These are phyloP conservation scores for Mycena polygramma DNA, from an alignment of 768 basidiomycete species.

Conservation along the genomic window DNA sequence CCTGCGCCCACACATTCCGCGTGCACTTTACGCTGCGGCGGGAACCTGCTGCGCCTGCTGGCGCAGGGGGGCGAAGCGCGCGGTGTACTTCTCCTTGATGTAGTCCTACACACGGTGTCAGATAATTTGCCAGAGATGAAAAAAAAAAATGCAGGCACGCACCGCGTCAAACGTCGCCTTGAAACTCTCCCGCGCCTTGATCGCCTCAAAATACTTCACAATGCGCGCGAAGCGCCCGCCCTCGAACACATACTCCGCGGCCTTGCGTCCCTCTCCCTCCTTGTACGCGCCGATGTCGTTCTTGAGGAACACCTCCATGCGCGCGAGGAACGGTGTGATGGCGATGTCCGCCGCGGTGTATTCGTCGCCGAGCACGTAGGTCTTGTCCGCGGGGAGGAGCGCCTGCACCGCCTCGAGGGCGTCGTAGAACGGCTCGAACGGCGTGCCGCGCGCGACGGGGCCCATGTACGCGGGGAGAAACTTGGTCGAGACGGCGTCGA, in stretches of 20 bases:
- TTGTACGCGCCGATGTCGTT: constrained; percentile 68
- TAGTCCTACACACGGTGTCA: constrained; percentile 14
- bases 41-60: constrained; percentile 28
- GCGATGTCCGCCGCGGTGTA: constrained; percentile 77
- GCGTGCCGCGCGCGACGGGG: constrained; percentile 54
- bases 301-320: constrained; percentile 57
- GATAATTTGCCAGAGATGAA: neutral
- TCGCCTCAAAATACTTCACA: constrained; percentile 59
- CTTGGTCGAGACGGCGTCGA: constrained; percentile 65
- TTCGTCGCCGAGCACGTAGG: constrained; percentile 56
- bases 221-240: constrained; percentile 65
- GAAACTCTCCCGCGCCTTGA: constrained; percentile 67
- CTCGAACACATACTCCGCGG: constrained; percentile 55
- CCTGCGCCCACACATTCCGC: too few species aligned
- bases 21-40: constrained; percentile 4
- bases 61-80: constrained; percentile 27
- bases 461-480: constrained; percentile 55
- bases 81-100: constrained; percentile 34
- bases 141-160: constrained; percentile 38
- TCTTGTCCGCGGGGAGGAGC: constrained; percentile 61
- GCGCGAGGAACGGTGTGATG: constrained; percentile 71
- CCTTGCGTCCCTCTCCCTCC: constrained; percentile 60
- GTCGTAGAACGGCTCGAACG: constrained; percentile 54
- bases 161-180: constrained; percentile 68
- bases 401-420: constrained; percentile 63